Conservation (phyloP, 306 rosid genomes). For the Citrullus amarus region DNA sequence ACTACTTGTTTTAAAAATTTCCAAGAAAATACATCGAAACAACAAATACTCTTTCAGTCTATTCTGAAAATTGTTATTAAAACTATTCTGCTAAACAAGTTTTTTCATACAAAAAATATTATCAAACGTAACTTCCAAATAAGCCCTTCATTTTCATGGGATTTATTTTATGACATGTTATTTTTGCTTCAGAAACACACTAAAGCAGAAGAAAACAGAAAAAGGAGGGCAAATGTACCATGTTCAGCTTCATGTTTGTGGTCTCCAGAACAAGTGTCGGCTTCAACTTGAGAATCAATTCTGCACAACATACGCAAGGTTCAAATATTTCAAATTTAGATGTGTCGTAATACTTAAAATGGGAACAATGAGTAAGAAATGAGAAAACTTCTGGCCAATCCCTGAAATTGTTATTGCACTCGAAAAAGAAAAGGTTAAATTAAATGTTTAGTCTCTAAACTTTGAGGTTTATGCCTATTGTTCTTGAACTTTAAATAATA, state of each 20-base stretch:
- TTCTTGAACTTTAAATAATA: too few relatives aligned
- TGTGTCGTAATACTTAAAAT: neutral
- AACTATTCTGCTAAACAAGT: neutral
- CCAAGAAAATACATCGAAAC: neutral
- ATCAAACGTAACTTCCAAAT: neutral
- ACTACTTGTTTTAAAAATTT: neutral
- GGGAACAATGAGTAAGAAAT: neutral
- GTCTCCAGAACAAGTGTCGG: constrained; percentile 36
- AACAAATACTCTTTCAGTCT: neutral
- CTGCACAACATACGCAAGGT: constrained; percentile 34
- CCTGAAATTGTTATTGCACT: too few relatives aligned
- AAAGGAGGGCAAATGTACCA: constrained; percentile 28
- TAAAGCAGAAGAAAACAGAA: neutral
- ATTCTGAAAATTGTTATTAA: neutral
- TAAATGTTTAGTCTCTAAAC: too few relatives aligned
- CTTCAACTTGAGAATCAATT: constrained; percentile 62
- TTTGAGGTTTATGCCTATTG: too few relatives aligned
- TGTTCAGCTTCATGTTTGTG: constrained; percentile 43
- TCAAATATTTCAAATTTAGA: constrained; percentile 7
- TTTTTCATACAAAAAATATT: neutral
- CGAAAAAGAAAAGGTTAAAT: too few relatives aligned
- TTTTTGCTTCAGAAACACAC: neutral
- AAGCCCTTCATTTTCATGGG: neutral
- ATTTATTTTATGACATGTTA: neutral
- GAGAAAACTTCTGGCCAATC: neutral